These are phyloP conservation scores for Colletotrichum plurivorum DNA, from an alignment of 2,329 filamentous ascomycete genomes.

Conservation along the genomic window DNA sequence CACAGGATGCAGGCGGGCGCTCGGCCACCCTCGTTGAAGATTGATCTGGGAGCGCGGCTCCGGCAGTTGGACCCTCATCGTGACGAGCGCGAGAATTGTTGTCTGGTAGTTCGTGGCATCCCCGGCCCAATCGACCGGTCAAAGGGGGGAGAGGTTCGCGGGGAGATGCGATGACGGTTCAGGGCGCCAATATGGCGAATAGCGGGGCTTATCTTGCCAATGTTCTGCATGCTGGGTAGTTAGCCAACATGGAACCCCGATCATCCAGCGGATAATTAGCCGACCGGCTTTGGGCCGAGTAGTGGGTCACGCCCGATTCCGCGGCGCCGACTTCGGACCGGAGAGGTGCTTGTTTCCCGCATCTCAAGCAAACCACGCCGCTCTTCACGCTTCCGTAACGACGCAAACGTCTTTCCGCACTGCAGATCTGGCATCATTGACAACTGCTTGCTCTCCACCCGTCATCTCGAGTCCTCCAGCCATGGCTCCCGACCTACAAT, in stretches of 20 bases:
- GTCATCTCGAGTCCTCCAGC: neutral
- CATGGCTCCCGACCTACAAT: neutral
- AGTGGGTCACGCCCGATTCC: neutral
- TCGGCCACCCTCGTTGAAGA: constrained; percentile 18
- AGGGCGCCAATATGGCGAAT: constrained; percentile 3
- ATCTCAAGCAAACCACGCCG: no score
- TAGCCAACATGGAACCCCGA: neutral
- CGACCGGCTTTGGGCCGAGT: neutral
- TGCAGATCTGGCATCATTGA: neutral
- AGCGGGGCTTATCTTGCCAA: constrained; percentile 18
- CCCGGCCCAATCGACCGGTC: no score
- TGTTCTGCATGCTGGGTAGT: neutral
- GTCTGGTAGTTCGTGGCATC: neutral
- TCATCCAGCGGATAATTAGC: neutral
- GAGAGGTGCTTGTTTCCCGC: neutral
- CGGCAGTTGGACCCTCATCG: constrained; percentile 11
- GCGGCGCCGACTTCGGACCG: constrained; percentile 1
- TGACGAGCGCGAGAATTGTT: neutral
- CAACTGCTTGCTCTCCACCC: neutral
- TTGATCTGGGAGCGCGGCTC: constrained; percentile 11
- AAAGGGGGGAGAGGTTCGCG: constrained; percentile 1
- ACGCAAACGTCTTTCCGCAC: no score
- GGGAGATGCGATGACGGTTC: neutral
- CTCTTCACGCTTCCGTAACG: no score
- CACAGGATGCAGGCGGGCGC: constrained; percentile 4